Base-by-base conservation (phyloP, 768 basidiomycete genomes). In the Boletus huronensis region DNA sequence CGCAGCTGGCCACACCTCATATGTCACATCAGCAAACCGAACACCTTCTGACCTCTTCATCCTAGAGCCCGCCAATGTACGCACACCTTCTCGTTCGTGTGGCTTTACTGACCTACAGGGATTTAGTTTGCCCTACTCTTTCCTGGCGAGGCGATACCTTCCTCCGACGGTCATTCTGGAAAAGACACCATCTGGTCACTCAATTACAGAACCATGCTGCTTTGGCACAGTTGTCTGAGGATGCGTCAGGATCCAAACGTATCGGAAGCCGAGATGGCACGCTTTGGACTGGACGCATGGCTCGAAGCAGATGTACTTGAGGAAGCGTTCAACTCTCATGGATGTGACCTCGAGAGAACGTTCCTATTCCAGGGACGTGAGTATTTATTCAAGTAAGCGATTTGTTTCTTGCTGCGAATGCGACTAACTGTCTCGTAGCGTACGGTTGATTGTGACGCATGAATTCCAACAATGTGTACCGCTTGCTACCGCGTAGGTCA, bases 161-260 rank as follows among this genome's bases (percentile, higher is more conserved):
- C 70, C 19, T 41, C 65, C 21, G 59, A 53, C 34, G 36, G 49
- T 36, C 57, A 64, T 51, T 74, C 79, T 4, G 72, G 78, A 9
- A 89, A 87, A 66, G 81, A 87, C 51, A 84, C 84, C 6, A 74
- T 90, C 21, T 90, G 85, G 87, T 86, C 85, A n/a, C 72, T 90
- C 48, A 81, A 85, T 63, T 81, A 85, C 61, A 82, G 86, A 43
- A 75, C 80, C 7, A 83, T 85, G 72, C 71, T 90, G 21, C 72
- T 90, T 34, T 91, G 88, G 87, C 82, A 87, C 66, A 79, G 79
- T 21, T 91, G 88, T 62, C 73, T 85, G 50, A 81, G 80, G 47
- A 82, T 85, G 76, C 81, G 82, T 40, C 45, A 60, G 16, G 75
- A 77, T 48, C 64, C 75, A 38, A 55, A 28, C 23, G 72, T 74